Base-by-base conservation (phyloP, 2,329 filamentous ascomycete species). In the Monosporascus sp. region DNA sequence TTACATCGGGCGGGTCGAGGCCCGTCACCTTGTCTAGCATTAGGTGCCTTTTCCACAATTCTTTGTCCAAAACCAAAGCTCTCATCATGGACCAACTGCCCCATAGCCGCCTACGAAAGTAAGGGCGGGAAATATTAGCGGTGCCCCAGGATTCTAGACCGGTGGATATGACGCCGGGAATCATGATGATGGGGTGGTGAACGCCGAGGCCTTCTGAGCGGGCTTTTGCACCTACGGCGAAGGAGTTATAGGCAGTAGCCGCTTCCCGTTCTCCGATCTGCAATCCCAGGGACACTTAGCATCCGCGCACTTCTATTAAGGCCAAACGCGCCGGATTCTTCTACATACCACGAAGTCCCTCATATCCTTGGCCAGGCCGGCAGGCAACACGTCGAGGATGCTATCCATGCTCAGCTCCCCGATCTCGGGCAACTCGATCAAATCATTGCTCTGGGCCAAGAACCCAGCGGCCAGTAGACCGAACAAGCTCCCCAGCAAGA, bases 1-100 rank as follows among this genome's bases (percentile, higher is more conserved):
- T 97, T 63, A 97, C 84, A 14, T 86, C 85, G 0, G 91, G 89
- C 1, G 94, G 94, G 68, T 99, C 94, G 22, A 99, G 77, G 0
- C 94, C 94, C 0, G 93, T 97, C 38, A 84, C 72, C 69, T 93
- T 92, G 71, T 99, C 94, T 11, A 99, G 80, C 92, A 97, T 97
- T 61, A 99, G 90, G 69, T 99, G 94, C 64, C 78, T 86, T 76
- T 97, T 99, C 94, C 94, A 99, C 37, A 82, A 80, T 27, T 95
- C 86, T 72, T 97, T 97, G 70, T 97, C 94, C 64, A 96, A 73
- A 2, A 99, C 90, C 59, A 99, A 74, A 0, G 94, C 93, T 49
- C 88, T 83, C 91, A 99, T 97, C 94, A 99, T 99, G 59, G 84
- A 96, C 94, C 95, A 99, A 62, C 91, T 96, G 5, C 94, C 94